Evolutionary conservation across 1,284 basidiomycete genomes (phyloP), one percentile per base, ranked within the genome.

Genomic region (Chalciporus sp.): DNA sequence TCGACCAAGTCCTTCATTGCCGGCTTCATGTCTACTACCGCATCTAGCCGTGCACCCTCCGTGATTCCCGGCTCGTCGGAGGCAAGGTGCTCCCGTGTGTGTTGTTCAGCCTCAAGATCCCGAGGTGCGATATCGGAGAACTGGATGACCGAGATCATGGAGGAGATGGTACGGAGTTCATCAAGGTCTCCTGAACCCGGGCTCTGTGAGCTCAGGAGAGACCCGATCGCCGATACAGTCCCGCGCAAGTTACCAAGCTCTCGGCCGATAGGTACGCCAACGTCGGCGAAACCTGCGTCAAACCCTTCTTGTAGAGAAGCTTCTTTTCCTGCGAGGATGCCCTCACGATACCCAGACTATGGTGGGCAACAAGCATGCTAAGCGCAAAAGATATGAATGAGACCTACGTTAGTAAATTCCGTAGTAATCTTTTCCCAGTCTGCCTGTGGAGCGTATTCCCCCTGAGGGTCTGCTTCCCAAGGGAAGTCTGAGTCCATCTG

Each of bases 341-440:
- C 93, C 70, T 94, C 92, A 16, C 92, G 84, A 64, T 94, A 95
- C 2, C 93, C 93, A 19, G 83, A 82, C 93, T 95, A 49, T 42
- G 37, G 56, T 40, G 35, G 19, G 8, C 33, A 2, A 19, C 61
- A 55, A 61, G 42, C 19, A 8, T 3, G 17, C 14, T 33, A 14
- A 10, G 28, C n/a, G 17, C 1, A 57, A 43, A 20, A 45, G 39
- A 46, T 31, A 51, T 17, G 51, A 47, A 39, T 37, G 29, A 9
- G 4, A 6, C 76, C 41, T 66, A 87, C 86, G 63, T 84, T 86
- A 16, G 82, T 85, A 66, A 88, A 89, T 45, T 85, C 81, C 0
- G 76, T 76, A 0, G 85, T 81, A 49, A 90, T 75, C 58, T 78
- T 85, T 12, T 75, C 67, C 88, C 87, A 90, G 63, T 88, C 85